A percentile compares a stretch with the other conserved stretches of the same genome.
Conservation (phyloP, 1,284 basidiomycete genomes). For the Cryptococcus deneoformans region DNA sequence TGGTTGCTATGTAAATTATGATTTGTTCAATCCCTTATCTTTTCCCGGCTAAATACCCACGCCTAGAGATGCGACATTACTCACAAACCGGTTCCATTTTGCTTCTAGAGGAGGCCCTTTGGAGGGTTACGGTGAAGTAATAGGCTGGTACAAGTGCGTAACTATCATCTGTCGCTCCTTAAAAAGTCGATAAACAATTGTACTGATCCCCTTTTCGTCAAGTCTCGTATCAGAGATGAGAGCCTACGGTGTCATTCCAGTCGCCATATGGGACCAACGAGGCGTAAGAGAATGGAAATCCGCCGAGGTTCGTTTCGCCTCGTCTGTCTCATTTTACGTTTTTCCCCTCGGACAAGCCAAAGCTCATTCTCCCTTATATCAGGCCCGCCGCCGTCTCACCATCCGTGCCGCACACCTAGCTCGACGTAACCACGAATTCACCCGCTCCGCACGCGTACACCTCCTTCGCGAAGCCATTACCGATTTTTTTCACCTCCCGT, state of each 20-base stretch:
- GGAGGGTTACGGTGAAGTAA: constrained; percentile 29
- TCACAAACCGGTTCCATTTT: constrained; percentile 48
- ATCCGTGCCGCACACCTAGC: constrained; percentile 23
- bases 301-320: constrained; percentile 31
- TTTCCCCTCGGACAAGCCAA: too few species aligned
- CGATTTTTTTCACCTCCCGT: constrained; percentile 15
- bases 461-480: constrained; percentile 7
- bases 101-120: constrained; percentile 23
- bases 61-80: constrained; percentile 42
- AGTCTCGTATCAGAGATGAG: constrained; percentile 43
- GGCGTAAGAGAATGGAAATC: constrained; percentile 48
- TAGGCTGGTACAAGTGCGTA: constrained; percentile 47
- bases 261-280: constrained; percentile 46
- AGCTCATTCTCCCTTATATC: too few species aligned
- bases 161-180: neutral
- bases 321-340: constrained; percentile 5
- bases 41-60: neutral
- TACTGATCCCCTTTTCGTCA: neutral
- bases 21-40: too few species aligned
- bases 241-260: constrained; percentile 32
- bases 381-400: constrained; percentile 9
- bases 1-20: constrained; percentile 39
- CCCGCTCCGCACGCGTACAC: constrained; percentile 15
- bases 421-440: constrained; percentile 36
- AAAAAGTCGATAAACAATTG: neutral